Evolutionary conservation across 169 alveolate genomes (phyloP).

Genomic region (Plasmodium blacklocki): DNA sequence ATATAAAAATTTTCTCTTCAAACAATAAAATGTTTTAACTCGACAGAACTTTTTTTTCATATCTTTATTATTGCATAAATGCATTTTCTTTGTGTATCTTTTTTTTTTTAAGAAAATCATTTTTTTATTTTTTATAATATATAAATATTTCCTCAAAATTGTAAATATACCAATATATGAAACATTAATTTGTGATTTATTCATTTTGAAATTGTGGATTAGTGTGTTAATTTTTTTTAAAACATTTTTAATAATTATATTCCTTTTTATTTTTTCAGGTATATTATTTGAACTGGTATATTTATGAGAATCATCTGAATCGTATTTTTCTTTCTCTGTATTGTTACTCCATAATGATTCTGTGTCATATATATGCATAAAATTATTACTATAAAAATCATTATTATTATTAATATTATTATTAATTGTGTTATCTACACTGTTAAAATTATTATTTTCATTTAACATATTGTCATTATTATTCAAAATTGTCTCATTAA

Average conservation of each 20-base stretch:
- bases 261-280: background rate
- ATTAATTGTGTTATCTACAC: no score
- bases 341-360: conserved; percentile 15
- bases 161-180: conserved; percentile 40
- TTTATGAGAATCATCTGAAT: no score
- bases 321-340: background rate
- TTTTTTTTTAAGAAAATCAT: conserved; percentile 41
- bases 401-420: background rate
- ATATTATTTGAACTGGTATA: background rate
- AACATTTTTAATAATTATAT: background rate
- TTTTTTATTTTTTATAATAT: conserved; percentile 30
- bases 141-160: conserved; percentile 36
- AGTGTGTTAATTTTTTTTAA: background rate
- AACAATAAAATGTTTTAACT: conserved; percentile 16
- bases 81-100: conserved; percentile 33
- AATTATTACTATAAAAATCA: background rate
- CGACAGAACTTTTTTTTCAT: conserved; percentile 22
- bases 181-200: conserved; percentile 16
- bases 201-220: conserved; percentile 15
- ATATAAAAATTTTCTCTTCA: conserved; percentile 3
- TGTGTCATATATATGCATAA: conserved; percentile 54
- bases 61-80: conserved; percentile 12
- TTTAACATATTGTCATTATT: background rate
- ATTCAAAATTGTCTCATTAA: background rate
- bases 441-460: no score